Base-by-base conservation (phyloP, 2,329 filamentous ascomycete genomes). In the Colletotrichum tamarilloi region DNA sequence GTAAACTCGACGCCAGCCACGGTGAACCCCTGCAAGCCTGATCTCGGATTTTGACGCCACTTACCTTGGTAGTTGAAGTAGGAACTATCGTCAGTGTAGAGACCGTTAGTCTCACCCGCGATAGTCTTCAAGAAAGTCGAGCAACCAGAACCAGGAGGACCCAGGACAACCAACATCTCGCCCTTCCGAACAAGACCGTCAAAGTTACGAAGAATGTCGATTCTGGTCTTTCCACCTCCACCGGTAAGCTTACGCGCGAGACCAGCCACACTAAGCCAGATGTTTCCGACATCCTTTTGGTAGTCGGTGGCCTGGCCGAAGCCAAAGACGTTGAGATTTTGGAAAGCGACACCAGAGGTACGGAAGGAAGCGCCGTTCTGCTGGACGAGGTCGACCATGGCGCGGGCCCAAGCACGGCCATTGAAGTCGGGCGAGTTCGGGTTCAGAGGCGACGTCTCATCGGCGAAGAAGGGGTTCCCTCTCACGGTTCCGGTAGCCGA, bases 81-180 rank as follows among this genome's bases (percentile, higher is more conserved):
- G 0, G 93, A 92, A 12, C 86, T 84, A 3, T 92, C 84, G 60
- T 94, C 93, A 16, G 97, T 86, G 76, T 89, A 91, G 77, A 97
- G 92, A 64, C 95, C 95, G 76, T 95, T 92, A 26, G 93, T 94
- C 82, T 97, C 94, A 73, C 95, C 94, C 4, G 94, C 90, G 76
- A 97, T 90, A 0, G 94, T 94, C 85, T 97, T 97, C 71, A 97
- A 86, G 75, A 97, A 92, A 2, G 95, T 97, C 19, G 93, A 94
- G 81, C 95, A 97, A 67, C 93, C 93, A n/a, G 89, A 88, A 53
- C 90, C 90, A 2, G 93, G 93, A 68, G 92, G 92, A 19, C 93
- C 93, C 42, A 95, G 86, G 2, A 94, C 93, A 19, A 94, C 91
- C 32, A 94, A 83, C 91, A 95, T 93, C 85, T 95, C 93, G 56